Percentiles rank a stretch among this genome's conserved stretches.
phyloP scores from a whole-genome alignment of 108 stramenopile genomes.

The Skeletonema menzelii region DNA sequence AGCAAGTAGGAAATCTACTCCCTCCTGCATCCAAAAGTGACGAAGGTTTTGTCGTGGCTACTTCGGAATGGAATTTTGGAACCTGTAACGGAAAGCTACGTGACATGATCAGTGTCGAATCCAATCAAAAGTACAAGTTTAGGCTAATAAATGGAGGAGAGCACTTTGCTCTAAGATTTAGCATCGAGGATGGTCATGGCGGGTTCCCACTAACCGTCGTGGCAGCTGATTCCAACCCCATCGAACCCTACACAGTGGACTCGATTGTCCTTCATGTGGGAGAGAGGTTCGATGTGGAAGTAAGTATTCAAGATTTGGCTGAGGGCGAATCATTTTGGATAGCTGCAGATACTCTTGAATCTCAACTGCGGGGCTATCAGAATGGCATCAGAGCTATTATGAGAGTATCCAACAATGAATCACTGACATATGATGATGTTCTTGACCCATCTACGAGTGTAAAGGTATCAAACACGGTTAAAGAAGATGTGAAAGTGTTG shows the following conservation, averaged over 20 bases:
- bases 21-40: constrained; percentile 23
- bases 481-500: constrained; percentile 1
- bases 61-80: constrained; percentile 19
- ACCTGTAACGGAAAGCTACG: constrained; percentile 38
- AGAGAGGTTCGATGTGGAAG: constrained; percentile 19
- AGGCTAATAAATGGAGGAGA: constrained; percentile 22
- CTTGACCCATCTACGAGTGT: not conserved
- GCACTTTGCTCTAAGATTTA: constrained; percentile 8
- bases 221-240: constrained; percentile 23
- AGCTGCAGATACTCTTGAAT: constrained; percentile 27
- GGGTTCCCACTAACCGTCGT: constrained; percentile 26
- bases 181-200: constrained; percentile 17
- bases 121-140: constrained; percentile 22
- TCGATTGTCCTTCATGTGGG: constrained; percentile 22
- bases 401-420: not conserved
- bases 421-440: not conserved
- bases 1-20: not conserved
- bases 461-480: not conserved
- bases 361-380: constrained; percentile 18
- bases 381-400: constrained; percentile 11
- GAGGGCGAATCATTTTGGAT: constrained; percentile 30
- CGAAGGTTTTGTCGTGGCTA: constrained; percentile 23
- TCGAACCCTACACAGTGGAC: constrained; percentile 19
- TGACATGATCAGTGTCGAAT: constrained; percentile 13
- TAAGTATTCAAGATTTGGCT: not conserved